Percentiles rank a stretch among this genome's conserved stretches.
phyloP scores from a whole-genome alignment of 2,329 filamentous ascomycete genomes.

The Paecilomyces dactylethromorphus region DNA sequence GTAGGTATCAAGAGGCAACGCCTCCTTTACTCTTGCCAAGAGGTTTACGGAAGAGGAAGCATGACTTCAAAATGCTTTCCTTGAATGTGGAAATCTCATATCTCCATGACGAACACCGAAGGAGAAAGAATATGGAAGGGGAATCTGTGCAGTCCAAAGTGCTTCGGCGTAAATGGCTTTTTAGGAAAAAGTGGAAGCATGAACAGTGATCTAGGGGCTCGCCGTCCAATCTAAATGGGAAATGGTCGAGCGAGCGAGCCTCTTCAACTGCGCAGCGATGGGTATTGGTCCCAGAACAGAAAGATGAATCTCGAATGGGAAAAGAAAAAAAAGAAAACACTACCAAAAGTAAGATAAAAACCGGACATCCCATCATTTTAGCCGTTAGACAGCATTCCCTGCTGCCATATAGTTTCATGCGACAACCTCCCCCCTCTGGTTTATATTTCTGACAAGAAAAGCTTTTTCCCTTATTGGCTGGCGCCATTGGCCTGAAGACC shows the following conservation, averaged over 20 bases:
- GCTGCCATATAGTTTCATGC: not conserved
- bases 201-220: not conserved
- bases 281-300: not conserved
- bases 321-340: not conserved
- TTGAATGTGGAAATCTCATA: not conserved
- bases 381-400: not conserved
- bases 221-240: not conserved
- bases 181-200: not conserved
- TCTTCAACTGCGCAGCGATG: not conserved
- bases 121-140: not conserved
- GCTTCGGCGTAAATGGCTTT: not conserved
- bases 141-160: not conserved
- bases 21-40: too few species aligned
- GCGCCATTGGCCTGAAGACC: constrained; percentile 27
- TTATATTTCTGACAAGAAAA: not conserved
- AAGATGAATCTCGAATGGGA: not conserved
- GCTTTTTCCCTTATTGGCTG: constrained; percentile 18
- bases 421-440: not conserved
- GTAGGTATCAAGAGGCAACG: too few species aligned
- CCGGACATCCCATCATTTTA: not conserved
- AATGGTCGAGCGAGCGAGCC: not conserved
- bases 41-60: not conserved
- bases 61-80: not conserved
- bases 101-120: not conserved
- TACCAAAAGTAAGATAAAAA: not conserved